Evolutionary conservation across 2,329 filamentous ascomycete species (phyloP), one percentile per base, ranked within the genome.

Genomic region (Pseudogymnoascus sp.): DNA sequence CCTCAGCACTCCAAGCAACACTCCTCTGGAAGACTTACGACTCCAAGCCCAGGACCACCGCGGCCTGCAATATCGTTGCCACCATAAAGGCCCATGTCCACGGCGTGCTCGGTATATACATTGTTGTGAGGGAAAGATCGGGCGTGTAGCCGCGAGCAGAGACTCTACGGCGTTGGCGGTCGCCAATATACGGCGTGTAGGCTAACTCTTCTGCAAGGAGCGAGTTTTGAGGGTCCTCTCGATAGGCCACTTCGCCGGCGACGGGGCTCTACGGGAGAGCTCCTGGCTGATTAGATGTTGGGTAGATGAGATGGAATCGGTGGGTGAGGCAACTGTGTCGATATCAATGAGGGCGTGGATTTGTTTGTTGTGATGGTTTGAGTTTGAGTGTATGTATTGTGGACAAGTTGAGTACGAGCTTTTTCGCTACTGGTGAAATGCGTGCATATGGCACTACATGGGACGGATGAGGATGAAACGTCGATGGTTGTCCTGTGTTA

Each of bases 71-170:
- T 50, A 87, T 74, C 35, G 90, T 86, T 35, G 89, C 81, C 65
- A 85, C 73, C 75, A 95, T 84, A 72, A 97, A 97, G 64, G 85
- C 79, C 80, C 91, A 93, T 14, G 92, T 91, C 93, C 94, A 99
- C 70, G 81, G 84, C 62, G 89, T 89, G 71, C 86, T 89, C 68
- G 95, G 87, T 68, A 89, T 84, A 72, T 91, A 93, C 78, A 92
- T 84, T 68, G 75, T 84, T 68, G 75, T 84, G 67, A 61, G 64
- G 71, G 69, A 65, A 8, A 20, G 18, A 3, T 54, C 28, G n/a
- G 47, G 47, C 28, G 28, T 54, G 28, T 54, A 54, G 28, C 57
- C 57, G 18, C 54, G 30, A 34, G 9, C 30, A 38, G 57, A 58
- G 34, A 30, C 32, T 66, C 71, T 67, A 62, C 70, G 67, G 62